Evolutionary conservation across 2,329 filamentous ascomycete species (phyloP).

Genomic region (Fusarium dimerum): DNA sequence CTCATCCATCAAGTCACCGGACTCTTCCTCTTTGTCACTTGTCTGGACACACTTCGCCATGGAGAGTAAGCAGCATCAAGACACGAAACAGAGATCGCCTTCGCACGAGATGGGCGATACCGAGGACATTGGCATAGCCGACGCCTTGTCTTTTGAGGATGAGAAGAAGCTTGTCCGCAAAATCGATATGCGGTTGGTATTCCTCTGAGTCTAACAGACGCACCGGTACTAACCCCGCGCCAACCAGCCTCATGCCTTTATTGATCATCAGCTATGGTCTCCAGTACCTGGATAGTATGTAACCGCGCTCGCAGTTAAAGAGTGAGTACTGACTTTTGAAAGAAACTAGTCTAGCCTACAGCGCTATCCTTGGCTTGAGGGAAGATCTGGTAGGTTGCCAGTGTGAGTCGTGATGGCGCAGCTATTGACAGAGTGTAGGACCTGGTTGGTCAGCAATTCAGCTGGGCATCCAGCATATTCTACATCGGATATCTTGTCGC

Average conservation of each 20-base stretch:
- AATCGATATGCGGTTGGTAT: slow-evolving; percentile 14
- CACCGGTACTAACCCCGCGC: neutral
- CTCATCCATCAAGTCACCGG: neutral
- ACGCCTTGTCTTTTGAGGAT: slow-evolving; percentile 5
- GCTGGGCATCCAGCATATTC: slow-evolving; percentile 49
- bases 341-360: slow-evolving; percentile 16
- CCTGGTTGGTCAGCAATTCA: slow-evolving; percentile 41
- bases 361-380: slow-evolving; percentile 9
- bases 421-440: neutral
- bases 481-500: slow-evolving; percentile 49
- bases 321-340: neutral
- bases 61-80: slow-evolving; percentile 3
- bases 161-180: slow-evolving; percentile 20
- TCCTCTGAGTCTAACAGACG: neutral
- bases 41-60: neutral
- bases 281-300: slow-evolving; percentile 13
- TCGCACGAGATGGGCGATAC: slow-evolving; percentile 1
- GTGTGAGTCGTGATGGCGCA: neutral
- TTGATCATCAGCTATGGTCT: slow-evolving; percentile 14
- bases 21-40: no score
- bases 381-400: slow-evolving; percentile 2
- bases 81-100: neutral
- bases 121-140: slow-evolving; percentile 1
- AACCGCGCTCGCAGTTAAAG: neutral
- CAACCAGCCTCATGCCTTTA: slow-evolving; percentile 9